Percentiles rank a stretch among this genome's conserved stretches.
phyloP scores from a whole-genome alignment of 2,329 filamentous ascomycete genomes.

The Hymenoscyphus linearis region DNA sequence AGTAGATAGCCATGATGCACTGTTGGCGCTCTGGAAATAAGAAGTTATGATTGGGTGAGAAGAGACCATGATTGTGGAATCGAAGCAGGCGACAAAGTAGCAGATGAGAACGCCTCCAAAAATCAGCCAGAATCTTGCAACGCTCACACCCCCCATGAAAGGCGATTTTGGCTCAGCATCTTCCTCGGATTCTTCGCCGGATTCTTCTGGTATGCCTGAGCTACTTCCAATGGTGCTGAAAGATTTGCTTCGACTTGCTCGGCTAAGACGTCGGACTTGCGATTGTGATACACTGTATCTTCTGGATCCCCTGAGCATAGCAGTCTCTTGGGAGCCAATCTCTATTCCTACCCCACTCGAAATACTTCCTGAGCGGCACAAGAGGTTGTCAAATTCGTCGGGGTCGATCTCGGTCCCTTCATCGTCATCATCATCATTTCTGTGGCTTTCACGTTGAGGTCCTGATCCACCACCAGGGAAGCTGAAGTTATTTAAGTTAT shows the following conservation, averaged over 20 bases:
- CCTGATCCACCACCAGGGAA: conserved; percentile 5
- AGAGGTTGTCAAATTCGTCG: conserved; percentile 29
- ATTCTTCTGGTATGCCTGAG: conserved; percentile 14
- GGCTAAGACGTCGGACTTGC: conserved; percentile 16
- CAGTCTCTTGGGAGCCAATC: conserved; percentile 26
- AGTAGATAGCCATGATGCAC: conserved; percentile 77
- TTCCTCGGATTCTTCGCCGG: conserved; percentile 13
- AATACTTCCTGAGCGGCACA: conserved; percentile 27
- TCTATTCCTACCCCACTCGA: conserved; percentile 28
- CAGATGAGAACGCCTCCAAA: conserved; percentile 54
- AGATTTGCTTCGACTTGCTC: conserved; percentile 20
- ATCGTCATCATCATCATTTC: conserved; percentile 15
- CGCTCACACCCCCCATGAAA: conserved; percentile 39
- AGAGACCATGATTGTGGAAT: conserved; percentile 76
- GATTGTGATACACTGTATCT: conserved; percentile 19
- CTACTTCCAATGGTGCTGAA: conserved; percentile 18
- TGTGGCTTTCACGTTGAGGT: conserved; percentile 6
- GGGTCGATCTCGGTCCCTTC: conserved; percentile 37
- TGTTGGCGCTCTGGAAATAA: conserved; percentile 71
- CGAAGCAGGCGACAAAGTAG: conserved; percentile 60
- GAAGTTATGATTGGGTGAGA: conserved; percentile 77
- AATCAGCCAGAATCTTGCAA: conserved; percentile 54
- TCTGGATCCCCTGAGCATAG: conserved; percentile 29
- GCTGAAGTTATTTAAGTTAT: background rate
- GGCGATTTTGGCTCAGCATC: conserved; percentile 22